Percentiles rank a stretch among this genome's conserved stretches.
Evolutionary conservation across 768 basidiomycete genomes (phyloP).

Genomic region (Trametes cingulata): DNA sequence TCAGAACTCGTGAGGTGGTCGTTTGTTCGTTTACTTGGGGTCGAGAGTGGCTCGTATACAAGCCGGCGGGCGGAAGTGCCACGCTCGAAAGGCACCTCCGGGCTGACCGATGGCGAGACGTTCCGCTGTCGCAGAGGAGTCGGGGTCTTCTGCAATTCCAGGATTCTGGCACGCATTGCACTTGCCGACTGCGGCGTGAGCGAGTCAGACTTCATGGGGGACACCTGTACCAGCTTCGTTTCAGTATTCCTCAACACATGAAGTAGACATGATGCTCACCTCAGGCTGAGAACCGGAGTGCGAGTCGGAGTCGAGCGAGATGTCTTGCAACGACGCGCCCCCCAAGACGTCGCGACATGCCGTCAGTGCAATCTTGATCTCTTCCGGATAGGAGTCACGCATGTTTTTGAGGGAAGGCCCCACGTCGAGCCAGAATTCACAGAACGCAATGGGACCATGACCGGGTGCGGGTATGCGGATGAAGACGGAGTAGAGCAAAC

Average conservation of each 20-base stretch:
- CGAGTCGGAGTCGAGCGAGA: slow-evolving; percentile 35
- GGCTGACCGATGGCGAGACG: neutral
- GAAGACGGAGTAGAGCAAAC: slow-evolving; percentile 55
- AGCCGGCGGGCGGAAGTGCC: neutral
- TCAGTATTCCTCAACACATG: neutral
- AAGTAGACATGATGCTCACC: neutral
- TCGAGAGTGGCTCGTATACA: neutral
- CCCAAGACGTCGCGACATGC: slow-evolving; percentile 50
- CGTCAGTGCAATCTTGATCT: slow-evolving; percentile 45
- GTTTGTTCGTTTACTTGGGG: neutral
- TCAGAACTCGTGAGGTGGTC: neutral
- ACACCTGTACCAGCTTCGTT: neutral
- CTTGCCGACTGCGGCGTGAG: neutral
- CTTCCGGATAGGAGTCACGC: slow-evolving; percentile 38
- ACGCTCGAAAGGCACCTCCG: neutral
- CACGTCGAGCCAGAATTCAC: slow-evolving; percentile 57
- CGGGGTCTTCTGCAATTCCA: neutral
- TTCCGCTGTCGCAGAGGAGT: too few relatives aligned
- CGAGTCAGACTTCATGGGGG: neutral
- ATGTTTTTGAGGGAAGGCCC: slow-evolving; percentile 2
- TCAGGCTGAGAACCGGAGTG: slow-evolving; percentile 6
- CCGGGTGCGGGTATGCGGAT: slow-evolving; percentile 46
- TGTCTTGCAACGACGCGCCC: slow-evolving; percentile 44
- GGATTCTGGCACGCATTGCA: neutral
- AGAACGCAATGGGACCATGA: slow-evolving; percentile 53